phyloP scores from a whole-genome alignment of 2,329 filamentous ascomycete genomes.

The Emmonsia crescens region DNA sequence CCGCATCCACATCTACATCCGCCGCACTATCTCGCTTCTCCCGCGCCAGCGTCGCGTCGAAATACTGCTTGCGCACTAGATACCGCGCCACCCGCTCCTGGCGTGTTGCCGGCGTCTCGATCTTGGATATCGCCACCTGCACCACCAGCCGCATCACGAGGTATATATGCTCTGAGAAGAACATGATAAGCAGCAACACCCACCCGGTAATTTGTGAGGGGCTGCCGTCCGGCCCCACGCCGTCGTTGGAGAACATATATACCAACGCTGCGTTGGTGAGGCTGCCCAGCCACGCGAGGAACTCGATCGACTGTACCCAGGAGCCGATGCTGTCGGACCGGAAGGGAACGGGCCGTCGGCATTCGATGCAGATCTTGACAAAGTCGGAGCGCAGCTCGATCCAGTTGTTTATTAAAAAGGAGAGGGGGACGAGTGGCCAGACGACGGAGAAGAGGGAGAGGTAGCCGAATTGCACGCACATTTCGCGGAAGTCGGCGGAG shows the following conservation, averaged over 20 bases:
- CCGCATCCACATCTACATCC: slow-evolving; percentile 12
- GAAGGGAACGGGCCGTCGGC: slow-evolving; percentile 80
- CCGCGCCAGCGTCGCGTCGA: slow-evolving; percentile 38
- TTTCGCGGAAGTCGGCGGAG: slow-evolving; percentile 80
- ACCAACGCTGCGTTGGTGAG: slow-evolving; percentile 79
- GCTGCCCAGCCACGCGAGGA: slow-evolving; percentile 88
- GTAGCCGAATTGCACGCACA: slow-evolving; percentile 84
- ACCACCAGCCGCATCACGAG: slow-evolving; percentile 66
- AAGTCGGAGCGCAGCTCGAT: slow-evolving; percentile 87
- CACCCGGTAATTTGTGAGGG: slow-evolving; percentile 60
- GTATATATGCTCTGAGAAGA: slow-evolving; percentile 83
- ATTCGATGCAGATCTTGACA: slow-evolving; percentile 83
- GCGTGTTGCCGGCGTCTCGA: slow-evolving; percentile 77
- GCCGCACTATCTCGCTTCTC: slow-evolving; percentile 14
- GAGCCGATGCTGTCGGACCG: slow-evolving; percentile 89
- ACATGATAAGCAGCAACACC: slow-evolving; percentile 69
- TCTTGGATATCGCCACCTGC: slow-evolving; percentile 59
- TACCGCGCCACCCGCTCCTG: slow-evolving; percentile 76
- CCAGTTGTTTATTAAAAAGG: slow-evolving; percentile 93
- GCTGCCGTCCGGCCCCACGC: slow-evolving; percentile 20
- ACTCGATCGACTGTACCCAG: slow-evolving; percentile 74
- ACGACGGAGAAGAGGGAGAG: slow-evolving; percentile 83
- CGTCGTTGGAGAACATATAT: slow-evolving; percentile 66
- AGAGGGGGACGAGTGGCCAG: slow-evolving; percentile 85
- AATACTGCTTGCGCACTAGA: slow-evolving; percentile 63